Evolutionary conservation across 192 early-diverging fungal species (phyloP).

Genomic region (Rhizoclosmatium globosum): DNA sequence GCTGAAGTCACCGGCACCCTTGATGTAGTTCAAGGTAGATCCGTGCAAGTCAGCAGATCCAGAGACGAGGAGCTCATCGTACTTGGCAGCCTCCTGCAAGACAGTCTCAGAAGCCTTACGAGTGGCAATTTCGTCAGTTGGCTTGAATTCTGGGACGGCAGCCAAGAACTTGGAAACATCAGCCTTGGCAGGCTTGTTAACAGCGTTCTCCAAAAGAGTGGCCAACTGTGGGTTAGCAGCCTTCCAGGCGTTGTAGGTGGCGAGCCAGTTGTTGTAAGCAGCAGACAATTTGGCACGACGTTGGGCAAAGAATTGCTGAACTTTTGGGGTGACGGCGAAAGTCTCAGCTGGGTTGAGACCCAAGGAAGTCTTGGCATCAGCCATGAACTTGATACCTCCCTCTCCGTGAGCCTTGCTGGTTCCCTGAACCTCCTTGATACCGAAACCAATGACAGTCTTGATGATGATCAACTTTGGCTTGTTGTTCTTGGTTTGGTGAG

Average conservation of each 20-base stretch:
- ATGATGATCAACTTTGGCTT: slow-evolving; percentile 42
- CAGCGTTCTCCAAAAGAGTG: slow-evolving; percentile 22
- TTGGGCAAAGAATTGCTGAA: slow-evolving; percentile 57
- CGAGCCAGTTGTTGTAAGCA: slow-evolving; percentile 78
- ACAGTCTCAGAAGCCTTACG: slow-evolving; percentile 89
- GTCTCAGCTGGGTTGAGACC: slow-evolving; percentile 81
- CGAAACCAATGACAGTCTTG: slow-evolving; percentile 93
- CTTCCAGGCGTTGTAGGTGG: slow-evolving; percentile 74
- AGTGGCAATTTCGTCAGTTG: slow-evolving; percentile 41
- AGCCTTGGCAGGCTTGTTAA: slow-evolving; percentile 37
- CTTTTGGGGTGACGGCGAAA: slow-evolving; percentile 75
- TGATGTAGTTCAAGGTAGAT: slow-evolving; percentile 97
- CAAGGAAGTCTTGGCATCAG: slow-evolving; percentile 79
- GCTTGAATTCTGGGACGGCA: slow-evolving; percentile 31
- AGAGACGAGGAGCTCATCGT: slow-evolving; percentile 86
- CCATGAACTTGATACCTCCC: slow-evolving; percentile 45
- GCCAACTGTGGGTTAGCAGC: slow-evolving; percentile 70
- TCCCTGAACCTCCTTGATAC: slow-evolving; percentile 82
- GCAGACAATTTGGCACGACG: slow-evolving; percentile 68
- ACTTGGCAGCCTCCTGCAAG: slow-evolving; percentile 80
- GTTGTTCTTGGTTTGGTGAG: slow-evolving; percentile 89
- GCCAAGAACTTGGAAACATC: slow-evolving; percentile 28
- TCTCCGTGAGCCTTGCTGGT: slow-evolving; percentile 92
- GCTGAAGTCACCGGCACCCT: slow-evolving; percentile 81
- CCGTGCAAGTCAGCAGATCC: slow-evolving; percentile 97